phyloP scores from a whole-genome alignment of 2,329 filamentous ascomycete genomes.

The Penicillium nordicum region DNA sequence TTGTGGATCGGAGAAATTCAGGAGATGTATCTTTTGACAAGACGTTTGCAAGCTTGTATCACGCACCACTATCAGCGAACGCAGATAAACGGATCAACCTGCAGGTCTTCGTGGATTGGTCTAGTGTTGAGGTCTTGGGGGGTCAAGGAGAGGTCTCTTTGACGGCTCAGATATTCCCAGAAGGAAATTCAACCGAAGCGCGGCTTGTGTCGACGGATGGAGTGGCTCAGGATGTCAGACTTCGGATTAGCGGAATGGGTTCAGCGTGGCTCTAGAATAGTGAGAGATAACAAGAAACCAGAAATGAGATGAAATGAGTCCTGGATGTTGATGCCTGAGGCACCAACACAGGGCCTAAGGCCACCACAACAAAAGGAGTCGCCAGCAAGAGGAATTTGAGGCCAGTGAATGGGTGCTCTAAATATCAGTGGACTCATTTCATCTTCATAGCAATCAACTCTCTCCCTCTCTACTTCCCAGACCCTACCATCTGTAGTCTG shows the following conservation, averaged over 20 bases:
- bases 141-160: constrained; percentile 26
- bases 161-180: constrained; percentile 30
- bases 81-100: constrained; percentile 18
- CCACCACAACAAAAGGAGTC: too few relatives aligned
- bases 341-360: too few relatives aligned
- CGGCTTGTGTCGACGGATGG: constrained; percentile 18
- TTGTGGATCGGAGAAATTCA: constrained; percentile 25
- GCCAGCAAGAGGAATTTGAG: too few relatives aligned
- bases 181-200: constrained; percentile 14
- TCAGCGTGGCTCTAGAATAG: constrained; percentile 7
- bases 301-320: background rate
- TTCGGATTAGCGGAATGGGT: constrained; percentile 4
- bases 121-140: constrained; percentile 29
- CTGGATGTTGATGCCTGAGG: too few relatives aligned
- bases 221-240: constrained; percentile 11
- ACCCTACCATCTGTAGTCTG: too few relatives aligned
- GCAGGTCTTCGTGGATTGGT: constrained; percentile 30
- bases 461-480: too few relatives aligned
- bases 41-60: constrained; percentile 23
- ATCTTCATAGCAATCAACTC: too few relatives aligned
- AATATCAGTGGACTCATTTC: too few relatives aligned
- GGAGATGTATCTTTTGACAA: constrained; percentile 23
- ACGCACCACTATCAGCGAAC: constrained; percentile 15
- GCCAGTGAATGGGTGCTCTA: too few relatives aligned
- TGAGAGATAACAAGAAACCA: background rate